Conservation (phyloP, 805 yeast species). For the Cyberlindnera saturnus region DNA sequence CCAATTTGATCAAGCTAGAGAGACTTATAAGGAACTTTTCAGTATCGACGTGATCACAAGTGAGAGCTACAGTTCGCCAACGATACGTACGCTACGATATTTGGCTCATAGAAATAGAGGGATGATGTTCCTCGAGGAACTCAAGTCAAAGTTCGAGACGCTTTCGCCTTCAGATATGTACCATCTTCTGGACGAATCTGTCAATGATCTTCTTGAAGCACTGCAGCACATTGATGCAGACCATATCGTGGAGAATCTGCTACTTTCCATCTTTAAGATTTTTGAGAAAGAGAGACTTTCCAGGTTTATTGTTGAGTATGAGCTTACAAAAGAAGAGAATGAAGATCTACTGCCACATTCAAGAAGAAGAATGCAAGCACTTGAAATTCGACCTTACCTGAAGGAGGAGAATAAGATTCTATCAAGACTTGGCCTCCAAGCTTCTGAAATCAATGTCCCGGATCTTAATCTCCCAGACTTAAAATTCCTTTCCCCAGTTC, state of each 20-base stretch:
- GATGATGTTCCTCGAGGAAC: conserved; percentile 46
- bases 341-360: conserved; percentile 28
- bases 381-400: conserved; percentile 7
- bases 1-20: conserved; percentile 43
- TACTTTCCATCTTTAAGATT: conserved; percentile 45
- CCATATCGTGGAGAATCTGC: conserved; percentile 40
- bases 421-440: neutral
- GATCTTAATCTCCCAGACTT: conserved; percentile 8
- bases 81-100: conserved; percentile 67
- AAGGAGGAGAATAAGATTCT: conserved; percentile 9
- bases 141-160: conserved; percentile 15
- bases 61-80: conserved; percentile 46
- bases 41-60: conserved; percentile 57
- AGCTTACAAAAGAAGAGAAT: conserved; percentile 39
- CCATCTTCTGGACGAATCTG: conserved; percentile 21
- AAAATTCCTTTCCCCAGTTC: conserved; percentile 14
- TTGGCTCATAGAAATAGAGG: conserved; percentile 81
- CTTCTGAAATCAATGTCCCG: neutral
- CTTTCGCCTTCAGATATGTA: conserved; percentile 5
- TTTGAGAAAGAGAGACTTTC: conserved; percentile 45
- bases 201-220: conserved; percentile 63
- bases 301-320: conserved; percentile 55
- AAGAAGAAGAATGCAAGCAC: conserved; percentile 18
- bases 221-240: conserved; percentile 67
- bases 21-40: conserved; percentile 56